Evolutionary conservation across 805 yeast genomes (phyloP).

Genomic region (Hanseniaspora clermontiae): DNA sequence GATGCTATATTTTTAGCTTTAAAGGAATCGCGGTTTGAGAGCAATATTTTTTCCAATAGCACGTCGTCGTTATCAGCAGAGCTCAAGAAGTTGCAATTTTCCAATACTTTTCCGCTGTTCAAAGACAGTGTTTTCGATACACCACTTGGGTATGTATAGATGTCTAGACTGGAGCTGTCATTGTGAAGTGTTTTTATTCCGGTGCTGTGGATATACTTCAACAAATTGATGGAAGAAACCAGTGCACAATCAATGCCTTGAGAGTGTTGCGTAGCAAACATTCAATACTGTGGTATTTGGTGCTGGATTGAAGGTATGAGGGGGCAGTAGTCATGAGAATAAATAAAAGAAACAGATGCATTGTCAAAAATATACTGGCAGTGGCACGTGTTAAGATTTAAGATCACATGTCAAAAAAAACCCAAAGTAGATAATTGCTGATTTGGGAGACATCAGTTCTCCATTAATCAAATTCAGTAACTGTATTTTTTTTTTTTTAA

Average conservation of each 20-base stretch:
- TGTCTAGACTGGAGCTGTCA: not conserved
- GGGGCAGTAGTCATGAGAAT: not conserved
- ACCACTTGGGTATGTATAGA: not conserved
- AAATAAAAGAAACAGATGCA: no score
- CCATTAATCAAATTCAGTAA: not conserved
- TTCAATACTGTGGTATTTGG: not conserved
- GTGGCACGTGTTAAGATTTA: no score
- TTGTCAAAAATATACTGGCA: no score
- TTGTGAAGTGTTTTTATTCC: not conserved
- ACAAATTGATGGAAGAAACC: not conserved
- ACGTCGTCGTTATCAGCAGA: not conserved
- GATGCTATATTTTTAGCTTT: not conserved
- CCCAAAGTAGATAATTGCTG: not conserved
- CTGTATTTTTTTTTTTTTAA: not conserved
- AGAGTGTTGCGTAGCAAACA: not conserved
- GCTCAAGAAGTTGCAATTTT: not conserved
- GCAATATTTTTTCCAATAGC: not conserved
- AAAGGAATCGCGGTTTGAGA: not conserved
- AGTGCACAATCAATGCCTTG: conserved; percentile 1
- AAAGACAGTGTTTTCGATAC: not conserved
- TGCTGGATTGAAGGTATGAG: not conserved
- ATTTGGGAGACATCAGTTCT: not conserved
- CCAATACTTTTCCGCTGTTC: not conserved
- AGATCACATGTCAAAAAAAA: not conserved
- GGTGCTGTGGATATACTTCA: not conserved